Evolutionary conservation across 371 early-diverging fungal species (phyloP).

Genomic region (Apophysomyces sp.): DNA sequence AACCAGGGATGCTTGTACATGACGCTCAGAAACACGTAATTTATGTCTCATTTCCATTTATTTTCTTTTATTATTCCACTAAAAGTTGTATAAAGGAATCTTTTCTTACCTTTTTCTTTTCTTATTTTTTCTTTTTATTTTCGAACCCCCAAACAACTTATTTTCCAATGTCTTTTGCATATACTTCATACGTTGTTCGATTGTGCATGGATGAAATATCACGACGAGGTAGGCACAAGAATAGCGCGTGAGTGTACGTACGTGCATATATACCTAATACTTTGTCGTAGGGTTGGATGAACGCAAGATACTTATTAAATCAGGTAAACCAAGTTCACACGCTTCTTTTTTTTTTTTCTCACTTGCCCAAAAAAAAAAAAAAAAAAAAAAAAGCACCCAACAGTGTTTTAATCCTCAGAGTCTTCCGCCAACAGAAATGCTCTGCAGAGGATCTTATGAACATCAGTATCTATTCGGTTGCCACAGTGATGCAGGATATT

Average conservation of each 20-base stretch:
- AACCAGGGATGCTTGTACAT: not conserved
- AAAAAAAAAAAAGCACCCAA: slow-evolving; percentile 7
- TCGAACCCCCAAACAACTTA: too few species aligned
- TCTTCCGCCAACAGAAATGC: slow-evolving; percentile 8
- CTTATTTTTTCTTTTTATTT: not conserved
- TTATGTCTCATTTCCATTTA: not conserved
- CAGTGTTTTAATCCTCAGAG: slow-evolving; percentile 5
- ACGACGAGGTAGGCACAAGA: slow-evolving; percentile 9
- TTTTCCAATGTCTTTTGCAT: not conserved
- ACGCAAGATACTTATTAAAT: slow-evolving; percentile 11
- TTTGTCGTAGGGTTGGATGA: slow-evolving; percentile 9
- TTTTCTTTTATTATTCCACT: not conserved
- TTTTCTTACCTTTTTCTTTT: not conserved
- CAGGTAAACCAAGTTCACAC: slow-evolving; percentile 7
- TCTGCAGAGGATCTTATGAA: slow-evolving; percentile 4
- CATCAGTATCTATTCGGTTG: slow-evolving; percentile 13
- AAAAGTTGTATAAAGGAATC: not conserved
- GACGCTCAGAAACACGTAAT: not conserved
- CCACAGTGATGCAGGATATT: slow-evolving; percentile 14
- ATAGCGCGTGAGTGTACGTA: not conserved
- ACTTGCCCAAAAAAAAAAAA: not conserved
- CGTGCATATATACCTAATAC: not conserved
- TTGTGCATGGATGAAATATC: slow-evolving; percentile 6
- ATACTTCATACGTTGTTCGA: slow-evolving; percentile 6
- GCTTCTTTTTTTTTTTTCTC: not conserved